Evolutionary conservation across 441 rosid genomes (phyloP).

Genomic region (Aleurites moluccanus): DNA sequence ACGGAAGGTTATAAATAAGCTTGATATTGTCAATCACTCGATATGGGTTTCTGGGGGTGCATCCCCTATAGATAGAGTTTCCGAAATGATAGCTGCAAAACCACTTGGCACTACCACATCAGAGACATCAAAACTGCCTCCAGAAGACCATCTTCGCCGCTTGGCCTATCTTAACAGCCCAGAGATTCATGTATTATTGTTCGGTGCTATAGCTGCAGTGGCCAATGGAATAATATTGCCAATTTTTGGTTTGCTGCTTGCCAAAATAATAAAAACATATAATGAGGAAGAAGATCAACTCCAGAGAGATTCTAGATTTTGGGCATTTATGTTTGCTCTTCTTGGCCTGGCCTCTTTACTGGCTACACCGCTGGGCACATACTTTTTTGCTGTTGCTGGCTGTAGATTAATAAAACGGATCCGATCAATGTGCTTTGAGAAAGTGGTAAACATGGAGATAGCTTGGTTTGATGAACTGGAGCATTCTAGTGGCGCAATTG

Average conservation of each 20-base stretch:
- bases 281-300: constrained; percentile 46
- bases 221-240: constrained; percentile 49
- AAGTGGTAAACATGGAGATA: constrained; percentile 66
- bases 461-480: constrained; percentile 68
- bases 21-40: constrained; percentile 30
- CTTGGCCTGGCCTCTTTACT: constrained; percentile 47
- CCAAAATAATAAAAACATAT: constrained; percentile 48
- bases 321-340: constrained; percentile 46
- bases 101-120: constrained; percentile 1
- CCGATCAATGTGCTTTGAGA: constrained; percentile 66
- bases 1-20: constrained; percentile 20
- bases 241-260: constrained; percentile 50
- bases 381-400: constrained; percentile 66
- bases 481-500: constrained; percentile 67
- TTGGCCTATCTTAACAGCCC: constrained; percentile 57
- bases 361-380: constrained; percentile 37
- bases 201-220: constrained; percentile 49
- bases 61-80: constrained; percentile 29
- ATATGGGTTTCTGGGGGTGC: constrained; percentile 37
- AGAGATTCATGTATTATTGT: constrained; percentile 49
- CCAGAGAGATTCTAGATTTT: constrained; percentile 50
- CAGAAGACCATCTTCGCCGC: constrained; percentile 43
- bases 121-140: constrained; percentile 21
- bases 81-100: constrained; percentile 19
- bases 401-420: constrained; percentile 53